phyloP scores from a whole-genome alignment of 2,329 filamentous ascomycete genomes.

The Tympanopsis confertula region DNA sequence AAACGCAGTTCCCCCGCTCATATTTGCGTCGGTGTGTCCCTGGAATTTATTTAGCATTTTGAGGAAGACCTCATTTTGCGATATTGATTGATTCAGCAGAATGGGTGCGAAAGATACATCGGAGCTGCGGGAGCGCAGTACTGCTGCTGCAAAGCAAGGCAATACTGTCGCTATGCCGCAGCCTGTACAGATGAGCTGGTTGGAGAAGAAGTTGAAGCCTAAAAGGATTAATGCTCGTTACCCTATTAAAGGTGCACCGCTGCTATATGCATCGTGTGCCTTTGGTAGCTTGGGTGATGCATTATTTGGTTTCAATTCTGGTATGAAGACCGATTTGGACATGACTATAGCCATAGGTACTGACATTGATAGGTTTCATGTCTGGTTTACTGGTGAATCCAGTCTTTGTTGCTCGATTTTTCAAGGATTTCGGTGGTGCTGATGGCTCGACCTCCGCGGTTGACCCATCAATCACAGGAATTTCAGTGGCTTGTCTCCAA shows the following conservation, averaged over 20 bases:
- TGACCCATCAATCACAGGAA: constrained; percentile 24
- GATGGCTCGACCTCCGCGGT: constrained; percentile 15
- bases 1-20: too few species aligned
- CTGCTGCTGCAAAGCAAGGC: too few species aligned
- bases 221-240: constrained; percentile 20
- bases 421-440: constrained; percentile 20
- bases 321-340: constrained; percentile 9
- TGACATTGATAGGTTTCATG: constrained; percentile 20
- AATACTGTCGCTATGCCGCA: constrained; percentile 3
- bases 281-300: constrained; percentile 26
- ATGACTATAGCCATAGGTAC: not conserved
- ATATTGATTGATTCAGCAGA: too few species aligned
- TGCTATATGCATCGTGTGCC: constrained; percentile 23
- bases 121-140: too few species aligned
- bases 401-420: constrained; percentile 24
- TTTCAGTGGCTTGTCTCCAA: constrained; percentile 21
- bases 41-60: too few species aligned
- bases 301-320: constrained; percentile 26
- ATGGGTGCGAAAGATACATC: too few species aligned
- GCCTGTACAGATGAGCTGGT: constrained; percentile 14
- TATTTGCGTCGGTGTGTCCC: too few species aligned
- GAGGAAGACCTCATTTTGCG: too few species aligned
- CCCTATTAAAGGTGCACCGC: constrained; percentile 19
- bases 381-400: constrained; percentile 23
- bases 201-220: constrained; percentile 17